A percentile compares a stretch with the other conserved stretches of the same genome.
phyloP scores from a whole-genome alignment of 805 yeast species.

The Kregervanrija pseudodelftensis region DNA sequence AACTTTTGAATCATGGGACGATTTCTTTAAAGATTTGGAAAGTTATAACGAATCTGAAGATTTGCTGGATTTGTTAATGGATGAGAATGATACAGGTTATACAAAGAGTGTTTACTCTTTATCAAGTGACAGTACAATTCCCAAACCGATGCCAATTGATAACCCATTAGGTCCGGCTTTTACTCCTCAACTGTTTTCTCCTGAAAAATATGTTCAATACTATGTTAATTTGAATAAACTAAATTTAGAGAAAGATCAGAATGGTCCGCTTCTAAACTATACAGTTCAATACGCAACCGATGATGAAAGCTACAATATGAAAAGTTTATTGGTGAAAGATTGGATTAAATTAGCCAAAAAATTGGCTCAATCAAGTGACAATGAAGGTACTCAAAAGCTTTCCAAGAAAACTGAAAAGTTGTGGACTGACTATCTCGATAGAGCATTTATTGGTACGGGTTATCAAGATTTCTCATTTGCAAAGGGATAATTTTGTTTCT shows the following conservation, averaged over 20 bases:
- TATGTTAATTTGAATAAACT: constrained; percentile 48
- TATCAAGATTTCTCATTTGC: constrained; percentile 41
- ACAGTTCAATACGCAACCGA: constrained; percentile 67
- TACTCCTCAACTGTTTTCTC: constrained; percentile 62
- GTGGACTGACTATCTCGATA: constrained; percentile 51
- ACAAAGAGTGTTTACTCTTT: constrained; percentile 7
- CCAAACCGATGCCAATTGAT: constrained; percentile 46
- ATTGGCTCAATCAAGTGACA: constrained; percentile 37
- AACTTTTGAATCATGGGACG: constrained; percentile 3
- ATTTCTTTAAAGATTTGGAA: constrained; percentile 8
- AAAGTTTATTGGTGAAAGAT: constrained; percentile 49
- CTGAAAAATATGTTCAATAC: constrained; percentile 66
- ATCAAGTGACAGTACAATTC: constrained; percentile 53
- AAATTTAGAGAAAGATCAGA: constrained; percentile 29
- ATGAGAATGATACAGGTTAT: constrained; percentile 6
- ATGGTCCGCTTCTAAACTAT: constrained; percentile 41
- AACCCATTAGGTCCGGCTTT: constrained; percentile 71
- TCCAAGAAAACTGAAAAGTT: constrained; percentile 25
- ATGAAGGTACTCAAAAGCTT: constrained; percentile 7
- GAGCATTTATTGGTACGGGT: constrained; percentile 59
- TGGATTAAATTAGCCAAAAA: constrained; percentile 54
- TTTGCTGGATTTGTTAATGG: constrained; percentile 2
- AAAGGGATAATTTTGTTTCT: neutral
- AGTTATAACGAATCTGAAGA: constrained; percentile 4
- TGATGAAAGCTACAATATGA: constrained; percentile 48